phyloP scores from a whole-genome alignment of 2,329 filamentous ascomycete genomes.

The Uncinocarpus reesii region DNA sequence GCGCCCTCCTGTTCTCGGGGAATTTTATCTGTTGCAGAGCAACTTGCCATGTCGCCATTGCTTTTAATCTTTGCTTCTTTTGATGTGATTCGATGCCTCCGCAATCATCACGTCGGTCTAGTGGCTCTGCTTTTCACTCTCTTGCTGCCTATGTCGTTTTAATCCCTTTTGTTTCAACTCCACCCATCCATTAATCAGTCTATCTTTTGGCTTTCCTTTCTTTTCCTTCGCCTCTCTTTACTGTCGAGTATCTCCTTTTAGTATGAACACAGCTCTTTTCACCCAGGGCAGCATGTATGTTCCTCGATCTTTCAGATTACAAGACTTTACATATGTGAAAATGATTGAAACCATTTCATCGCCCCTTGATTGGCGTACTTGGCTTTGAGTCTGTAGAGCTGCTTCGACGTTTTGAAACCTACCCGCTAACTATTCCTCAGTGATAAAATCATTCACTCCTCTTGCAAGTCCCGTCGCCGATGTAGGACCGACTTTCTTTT shows the following conservation, averaged over 20 bases:
- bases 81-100: slow-evolving; percentile 3
- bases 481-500: no score
- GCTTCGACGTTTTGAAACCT: no score
- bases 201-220: slow-evolving; percentile 1
- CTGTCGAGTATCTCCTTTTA: slow-evolving; percentile 1
- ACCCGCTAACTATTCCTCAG: no score
- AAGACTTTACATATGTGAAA: slow-evolving; percentile 4
- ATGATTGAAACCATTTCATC: slow-evolving; percentile 8
- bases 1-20: not conserved
- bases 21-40: slow-evolving; percentile 10
- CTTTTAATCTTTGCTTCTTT: slow-evolving; percentile 4
- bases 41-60: slow-evolving; percentile 1
- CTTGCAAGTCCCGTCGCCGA: no score
- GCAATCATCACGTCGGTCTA: not conserved
- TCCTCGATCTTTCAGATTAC: not conserved
- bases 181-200: not conserved
- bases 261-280: not conserved
- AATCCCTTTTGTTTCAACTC: slow-evolving; percentile 7
- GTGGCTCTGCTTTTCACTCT: slow-evolving; percentile 1
- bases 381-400: no score
- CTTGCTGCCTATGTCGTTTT: slow-evolving; percentile 1
- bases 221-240: not conserved
- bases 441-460: no score
- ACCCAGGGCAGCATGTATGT: not conserved
- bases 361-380: no score